A percentile compares a stretch with the other conserved stretches of the same genome.
These are phyloP conservation scores for Aureobasidium sp. DNA, from an alignment of 2,329 filamentous ascomycete species.

Conservation along the genomic window DNA sequence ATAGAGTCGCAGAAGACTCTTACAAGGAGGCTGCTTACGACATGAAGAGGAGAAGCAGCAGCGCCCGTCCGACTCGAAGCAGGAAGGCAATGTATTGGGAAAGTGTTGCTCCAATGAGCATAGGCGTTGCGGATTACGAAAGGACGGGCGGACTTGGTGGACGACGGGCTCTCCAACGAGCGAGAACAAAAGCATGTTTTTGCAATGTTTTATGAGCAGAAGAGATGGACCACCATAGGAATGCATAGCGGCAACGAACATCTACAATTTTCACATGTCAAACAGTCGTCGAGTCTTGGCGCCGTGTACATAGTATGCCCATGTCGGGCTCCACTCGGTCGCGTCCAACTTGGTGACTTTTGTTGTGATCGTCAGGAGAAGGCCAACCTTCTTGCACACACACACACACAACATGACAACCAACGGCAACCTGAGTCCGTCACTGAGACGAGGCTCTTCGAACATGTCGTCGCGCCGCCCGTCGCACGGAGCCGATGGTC, in stretches of 20 bases:
- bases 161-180: background rate
- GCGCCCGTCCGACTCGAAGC: background rate
- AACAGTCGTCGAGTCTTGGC: background rate
- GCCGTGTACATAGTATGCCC: background rate
- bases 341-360: background rate
- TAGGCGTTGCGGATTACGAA: background rate
- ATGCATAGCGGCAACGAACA: slow-evolving; percentile 3
- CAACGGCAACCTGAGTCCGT: slow-evolving; percentile 3
- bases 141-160: background rate
- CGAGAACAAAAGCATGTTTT: slow-evolving; percentile 1
- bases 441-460: slow-evolving; percentile 21
- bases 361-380: background rate
- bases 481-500: slow-evolving; percentile 26
- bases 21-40: background rate
- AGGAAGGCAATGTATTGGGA: slow-evolving; percentile 14
- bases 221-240: background rate
- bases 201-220: background rate
- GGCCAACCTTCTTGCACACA: no score
- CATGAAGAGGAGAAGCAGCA: background rate
- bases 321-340: background rate
- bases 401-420: background rate
- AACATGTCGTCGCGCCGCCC: slow-evolving; percentile 36
- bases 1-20: background rate
- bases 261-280: slow-evolving; percentile 6
- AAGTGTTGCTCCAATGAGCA: background rate